A percentile compares a stretch with the other conserved stretches of the same genome.
Evolutionary conservation across 805 yeast genomes (phyloP).

Genomic region (Tetrapisispora iriomotensis): DNA sequence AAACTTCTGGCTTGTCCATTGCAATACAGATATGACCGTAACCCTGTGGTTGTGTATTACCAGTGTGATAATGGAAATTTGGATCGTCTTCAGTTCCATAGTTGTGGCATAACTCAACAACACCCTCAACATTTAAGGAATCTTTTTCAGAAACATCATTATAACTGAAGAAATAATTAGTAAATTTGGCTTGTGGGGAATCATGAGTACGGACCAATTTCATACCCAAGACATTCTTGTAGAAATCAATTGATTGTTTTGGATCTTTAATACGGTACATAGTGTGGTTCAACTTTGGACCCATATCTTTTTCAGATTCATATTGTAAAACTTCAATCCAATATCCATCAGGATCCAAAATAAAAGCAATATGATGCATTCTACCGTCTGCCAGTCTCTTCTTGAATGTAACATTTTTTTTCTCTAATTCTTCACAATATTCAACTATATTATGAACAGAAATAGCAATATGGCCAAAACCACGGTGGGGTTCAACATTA

Average conservation of each 20-base stretch:
- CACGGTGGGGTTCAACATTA: conserved; percentile 73
- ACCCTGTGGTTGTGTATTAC: conserved; percentile 72
- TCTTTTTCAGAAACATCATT: conserved; percentile 34
- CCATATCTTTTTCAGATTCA: conserved; percentile 10
- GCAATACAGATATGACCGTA: conserved; percentile 80
- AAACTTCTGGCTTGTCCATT: conserved; percentile 42
- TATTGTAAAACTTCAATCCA: conserved; percentile 87
- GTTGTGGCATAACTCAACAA: conserved; percentile 87
- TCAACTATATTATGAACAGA: conserved; percentile 70
- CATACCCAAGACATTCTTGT: conserved; percentile 74
- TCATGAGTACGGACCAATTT: conserved; percentile 48
- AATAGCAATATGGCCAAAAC: conserved; percentile 90
- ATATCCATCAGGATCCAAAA: conserved; percentile 90
- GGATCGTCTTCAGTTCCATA: conserved; percentile 87
- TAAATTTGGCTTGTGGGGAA: conserved; percentile 64
- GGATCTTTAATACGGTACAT: conserved; percentile 93
- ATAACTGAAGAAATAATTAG: conserved; percentile 79
- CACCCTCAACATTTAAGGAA: conserved; percentile 45
- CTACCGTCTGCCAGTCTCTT: conserved; percentile 84
- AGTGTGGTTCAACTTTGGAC: conserved; percentile 60
- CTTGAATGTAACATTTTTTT: conserved; percentile 61
- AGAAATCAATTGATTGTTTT: conserved; percentile 61
- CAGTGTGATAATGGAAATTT: conserved; percentile 69
- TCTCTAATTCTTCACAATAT: conserved; percentile 49
- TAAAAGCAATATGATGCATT: conserved; percentile 88